Percentiles rank a stretch among this genome's conserved stretches.
phyloP scores from a whole-genome alignment of 495 filamentous ascomycete genomes.

The Aspergillus olivimuriae region DNA sequence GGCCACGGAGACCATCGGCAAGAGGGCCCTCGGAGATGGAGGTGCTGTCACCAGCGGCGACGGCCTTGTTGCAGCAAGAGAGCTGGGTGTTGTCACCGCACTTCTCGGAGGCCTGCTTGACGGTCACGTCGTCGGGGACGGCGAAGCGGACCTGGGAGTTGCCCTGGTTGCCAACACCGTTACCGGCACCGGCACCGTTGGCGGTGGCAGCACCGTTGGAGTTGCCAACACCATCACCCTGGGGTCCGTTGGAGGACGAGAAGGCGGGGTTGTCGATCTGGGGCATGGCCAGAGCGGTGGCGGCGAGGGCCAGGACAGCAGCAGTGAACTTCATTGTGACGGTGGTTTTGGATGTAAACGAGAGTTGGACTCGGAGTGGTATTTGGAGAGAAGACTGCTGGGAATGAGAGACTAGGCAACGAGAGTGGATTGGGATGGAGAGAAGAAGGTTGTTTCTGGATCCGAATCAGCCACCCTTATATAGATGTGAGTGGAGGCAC shows the following conservation, averaged over 20 bases:
- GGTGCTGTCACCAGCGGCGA: conserved; percentile 38
- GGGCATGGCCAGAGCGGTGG: conserved; percentile 24
- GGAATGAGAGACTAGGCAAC: conserved; percentile 17
- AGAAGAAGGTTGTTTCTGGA: conserved; percentile 8
- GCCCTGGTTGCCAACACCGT: conserved; percentile 22
- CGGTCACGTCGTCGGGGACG: conserved; percentile 34
- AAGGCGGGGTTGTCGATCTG: no score
- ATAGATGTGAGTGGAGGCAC: conserved; percentile 30
- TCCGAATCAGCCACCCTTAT: conserved; percentile 24
- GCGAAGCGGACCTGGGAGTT: conserved; percentile 28
- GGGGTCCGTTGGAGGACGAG: no score
- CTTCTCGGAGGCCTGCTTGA: conserved; percentile 43
- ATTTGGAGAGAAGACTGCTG: conserved; percentile 20
- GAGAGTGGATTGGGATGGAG: conserved; percentile 26
- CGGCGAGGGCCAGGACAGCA: conserved; percentile 24
- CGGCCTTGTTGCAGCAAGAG: conserved; percentile 43
- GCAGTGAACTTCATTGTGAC: conserved; percentile 35
- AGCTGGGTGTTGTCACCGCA: conserved; percentile 43
- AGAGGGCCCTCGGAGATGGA: conserved; percentile 22
- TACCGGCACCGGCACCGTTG: conserved; percentile 8
- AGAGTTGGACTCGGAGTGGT: conserved; percentile 23
- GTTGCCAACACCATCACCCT: neutral
- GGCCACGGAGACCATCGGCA: conserved; percentile 23
- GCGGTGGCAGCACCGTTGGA: conserved; percentile 2
- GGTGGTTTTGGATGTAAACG: conserved; percentile 32